phyloP scores from a whole-genome alignment of 192 early-diverging fungal genomes.

The Entomortierella chlamydospora region DNA sequence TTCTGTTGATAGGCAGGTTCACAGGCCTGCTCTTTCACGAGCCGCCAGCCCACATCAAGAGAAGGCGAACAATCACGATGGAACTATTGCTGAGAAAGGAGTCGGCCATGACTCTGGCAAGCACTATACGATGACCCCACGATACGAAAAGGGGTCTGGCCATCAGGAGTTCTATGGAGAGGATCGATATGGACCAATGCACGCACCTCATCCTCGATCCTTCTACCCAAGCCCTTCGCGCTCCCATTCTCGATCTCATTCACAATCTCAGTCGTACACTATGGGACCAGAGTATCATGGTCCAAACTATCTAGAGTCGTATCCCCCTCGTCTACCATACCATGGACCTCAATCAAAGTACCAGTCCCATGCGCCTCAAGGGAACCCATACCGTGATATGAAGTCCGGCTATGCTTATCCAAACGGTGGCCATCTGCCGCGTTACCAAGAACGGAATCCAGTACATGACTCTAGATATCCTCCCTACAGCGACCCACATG shows the following conservation, averaged over 20 bases:
- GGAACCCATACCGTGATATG: constrained; percentile 18
- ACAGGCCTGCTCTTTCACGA: constrained; percentile 1
- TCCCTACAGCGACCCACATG: neutral
- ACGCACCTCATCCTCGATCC: constrained; percentile 25
- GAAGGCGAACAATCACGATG: neutral
- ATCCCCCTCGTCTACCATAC: constrained; percentile 15
- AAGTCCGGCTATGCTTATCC: constrained; percentile 11
- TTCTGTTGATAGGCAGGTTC: neutral
- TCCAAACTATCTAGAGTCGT: constrained; percentile 1
- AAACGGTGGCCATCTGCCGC: constrained; percentile 4
- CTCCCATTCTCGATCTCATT: constrained; percentile 27
- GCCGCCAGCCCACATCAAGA: constrained; percentile 20
- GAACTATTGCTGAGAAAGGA: neutral
- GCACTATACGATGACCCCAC: neutral
- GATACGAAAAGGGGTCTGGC: constrained; percentile 6
- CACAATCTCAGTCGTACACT: constrained; percentile 18
- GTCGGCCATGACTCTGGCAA: neutral
- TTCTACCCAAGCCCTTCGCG: constrained; percentile 38
- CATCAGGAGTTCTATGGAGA: constrained; percentile 29
- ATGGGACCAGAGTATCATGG: constrained; percentile 13
- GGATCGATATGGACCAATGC: constrained; percentile 6
- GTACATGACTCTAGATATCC: neutral
- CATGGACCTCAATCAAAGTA: constrained; percentile 20
- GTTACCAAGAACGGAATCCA: constrained; percentile 5
- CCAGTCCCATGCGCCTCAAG: neutral